Evolutionary conservation across 2,329 filamentous ascomycete species (phyloP).

Genomic region (Cordyceps farinosa): DNA sequence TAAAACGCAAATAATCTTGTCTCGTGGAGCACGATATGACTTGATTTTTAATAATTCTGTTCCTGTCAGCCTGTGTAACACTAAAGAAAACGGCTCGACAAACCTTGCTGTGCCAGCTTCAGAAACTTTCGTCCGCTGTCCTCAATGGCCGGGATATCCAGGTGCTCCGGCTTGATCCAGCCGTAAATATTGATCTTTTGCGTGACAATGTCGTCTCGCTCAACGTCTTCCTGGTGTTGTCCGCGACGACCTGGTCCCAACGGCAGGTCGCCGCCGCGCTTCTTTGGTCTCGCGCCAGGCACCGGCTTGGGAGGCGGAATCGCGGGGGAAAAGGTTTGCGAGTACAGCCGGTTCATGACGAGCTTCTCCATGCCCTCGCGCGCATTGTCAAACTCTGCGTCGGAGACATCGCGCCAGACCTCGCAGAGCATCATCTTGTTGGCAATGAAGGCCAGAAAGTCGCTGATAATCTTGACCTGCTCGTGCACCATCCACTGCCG

Average conservation of each 20-base stretch:
- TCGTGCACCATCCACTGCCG: constrained; percentile 99
- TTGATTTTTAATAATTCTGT: constrained; percentile 92
- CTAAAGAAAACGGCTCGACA: neutral
- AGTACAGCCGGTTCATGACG: constrained; percentile 96
- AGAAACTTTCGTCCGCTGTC: constrained; percentile 88
- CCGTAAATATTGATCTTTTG: constrained; percentile 97
- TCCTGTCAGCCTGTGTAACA: constrained; percentile 18
- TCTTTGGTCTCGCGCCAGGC: constrained; percentile 63
- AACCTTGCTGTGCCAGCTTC: constrained; percentile 81
- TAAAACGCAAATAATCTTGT: constrained; percentile 97
- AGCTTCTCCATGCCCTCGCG: constrained; percentile 99
- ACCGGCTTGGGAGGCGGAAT: constrained; percentile 78
- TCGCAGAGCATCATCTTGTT: constrained; percentile 98
- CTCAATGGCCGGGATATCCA: constrained; percentile 82
- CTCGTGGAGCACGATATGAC: constrained; percentile 90
- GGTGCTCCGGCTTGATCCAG: constrained; percentile 88
- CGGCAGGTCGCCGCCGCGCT: constrained; percentile 63
- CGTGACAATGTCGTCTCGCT: constrained; percentile 89
- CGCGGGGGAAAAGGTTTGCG: constrained; percentile 92
- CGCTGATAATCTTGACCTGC: constrained; percentile 97
- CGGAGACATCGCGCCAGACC: constrained; percentile 92
- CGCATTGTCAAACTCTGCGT: constrained; percentile 97
- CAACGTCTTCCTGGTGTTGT: constrained; percentile 97
- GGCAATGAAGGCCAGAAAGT: constrained; percentile 93
- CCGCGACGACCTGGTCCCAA: constrained; percentile 82